Evolutionary conservation across 345 rosid species (phyloP).

Genomic region (Euphorbia tirucalli): DNA sequence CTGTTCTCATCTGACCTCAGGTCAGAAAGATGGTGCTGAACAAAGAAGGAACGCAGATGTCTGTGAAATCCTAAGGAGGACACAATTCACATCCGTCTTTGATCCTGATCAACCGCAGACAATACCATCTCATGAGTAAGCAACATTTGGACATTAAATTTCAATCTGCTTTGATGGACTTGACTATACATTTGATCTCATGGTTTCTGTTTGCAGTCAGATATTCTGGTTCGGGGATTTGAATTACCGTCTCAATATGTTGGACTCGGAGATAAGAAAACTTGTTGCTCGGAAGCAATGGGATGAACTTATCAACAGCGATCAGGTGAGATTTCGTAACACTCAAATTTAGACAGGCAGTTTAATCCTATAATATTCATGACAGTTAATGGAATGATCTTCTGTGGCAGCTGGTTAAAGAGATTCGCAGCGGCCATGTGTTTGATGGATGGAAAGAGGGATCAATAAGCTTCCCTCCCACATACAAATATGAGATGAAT

Average conservation of each 20-base stretch:
- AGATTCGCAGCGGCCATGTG: slow-evolving; percentile 66
- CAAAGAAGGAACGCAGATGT: slow-evolving; percentile 92
- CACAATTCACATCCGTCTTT: slow-evolving; percentile 66
- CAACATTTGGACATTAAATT: slow-evolving; percentile 2
- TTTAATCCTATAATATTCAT: background rate
- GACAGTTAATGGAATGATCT: slow-evolving; percentile 1
- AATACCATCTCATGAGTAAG: slow-evolving; percentile 92
- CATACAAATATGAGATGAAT: slow-evolving; percentile 90
- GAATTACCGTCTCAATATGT: slow-evolving; percentile 84
- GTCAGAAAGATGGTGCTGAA: slow-evolving; percentile 89
- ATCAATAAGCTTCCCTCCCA: slow-evolving; percentile 73
- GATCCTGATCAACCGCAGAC: slow-evolving; percentile 76
- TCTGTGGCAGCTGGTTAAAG: slow-evolving; percentile 62
- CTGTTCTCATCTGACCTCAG: slow-evolving; percentile 96
- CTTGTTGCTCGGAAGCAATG: slow-evolving; percentile 70
- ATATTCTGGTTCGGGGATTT: slow-evolving; percentile 97
- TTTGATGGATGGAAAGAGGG: slow-evolving; percentile 98
- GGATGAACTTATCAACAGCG: slow-evolving; percentile 72
- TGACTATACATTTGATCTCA: background rate
- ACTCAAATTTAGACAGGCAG: background rate
- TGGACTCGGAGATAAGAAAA: slow-evolving; percentile 69
- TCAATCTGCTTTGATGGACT: slow-evolving; percentile 2
- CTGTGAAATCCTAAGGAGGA: slow-evolving; percentile 71
- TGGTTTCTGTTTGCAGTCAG: slow-evolving; percentile 56
- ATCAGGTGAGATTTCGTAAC: slow-evolving; percentile 54